These are phyloP conservation scores for Aspergillus aculeatus DNA, from an alignment of 2,329 filamentous ascomycete genomes.

Conservation along the genomic window DNA sequence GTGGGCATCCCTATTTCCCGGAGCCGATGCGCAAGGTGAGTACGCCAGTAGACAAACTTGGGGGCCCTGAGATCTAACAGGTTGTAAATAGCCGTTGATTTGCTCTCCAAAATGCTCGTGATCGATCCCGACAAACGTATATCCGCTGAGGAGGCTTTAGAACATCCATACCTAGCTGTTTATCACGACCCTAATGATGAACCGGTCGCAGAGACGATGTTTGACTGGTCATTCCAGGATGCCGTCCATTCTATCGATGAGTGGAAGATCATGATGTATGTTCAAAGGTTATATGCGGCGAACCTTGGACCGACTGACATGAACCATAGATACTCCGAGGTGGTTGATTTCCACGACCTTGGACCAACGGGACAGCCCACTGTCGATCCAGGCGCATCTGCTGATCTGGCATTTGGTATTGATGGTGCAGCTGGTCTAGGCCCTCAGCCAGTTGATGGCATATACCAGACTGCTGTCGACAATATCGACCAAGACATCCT, in stretches of 20 bases:
- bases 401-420: neutral
- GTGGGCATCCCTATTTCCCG: constrained; percentile 84
- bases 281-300: constrained; percentile 4
- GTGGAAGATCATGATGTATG: constrained; percentile 99
- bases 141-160: constrained; percentile 78
- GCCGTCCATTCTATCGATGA: constrained; percentile 94
- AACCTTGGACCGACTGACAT: neutral
- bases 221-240: constrained; percentile 99
- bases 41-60: constrained; percentile 6
- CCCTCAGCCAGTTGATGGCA: neutral
- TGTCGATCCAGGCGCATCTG: neutral
- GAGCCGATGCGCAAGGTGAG: constrained; percentile 79
- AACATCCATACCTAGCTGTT: constrained; percentile 87
- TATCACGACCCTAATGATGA: constrained; percentile 98
- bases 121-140: constrained; percentile 97
- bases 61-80: neutral
- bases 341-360: constrained; percentile 96
- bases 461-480: neutral
- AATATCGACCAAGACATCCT: constrained; percentile 2
- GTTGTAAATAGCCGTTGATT: constrained; percentile 68
- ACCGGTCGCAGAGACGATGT: constrained; percentile 91
- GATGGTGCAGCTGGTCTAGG: neutral
- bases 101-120: constrained; percentile 93
- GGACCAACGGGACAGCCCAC: constrained; percentile 31
- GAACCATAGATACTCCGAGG: constrained; percentile 82